Evolutionary conservation across 805 yeast species (phyloP), one percentile per base, ranked within the genome.

Genomic region (Myxozyma monticola): DNA sequence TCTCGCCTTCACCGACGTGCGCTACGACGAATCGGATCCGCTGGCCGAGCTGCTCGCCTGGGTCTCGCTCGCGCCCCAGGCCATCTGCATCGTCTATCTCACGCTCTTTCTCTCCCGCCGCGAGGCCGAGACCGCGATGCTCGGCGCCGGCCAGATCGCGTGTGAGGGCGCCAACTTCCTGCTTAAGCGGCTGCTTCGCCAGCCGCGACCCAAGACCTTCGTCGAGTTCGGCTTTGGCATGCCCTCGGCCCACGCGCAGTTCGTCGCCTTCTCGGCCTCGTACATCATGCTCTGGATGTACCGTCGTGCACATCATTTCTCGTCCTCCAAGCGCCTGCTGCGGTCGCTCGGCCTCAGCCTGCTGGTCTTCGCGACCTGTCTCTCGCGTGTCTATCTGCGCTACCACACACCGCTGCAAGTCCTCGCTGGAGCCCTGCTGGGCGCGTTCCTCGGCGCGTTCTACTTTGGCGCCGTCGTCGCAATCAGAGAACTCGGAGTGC

Each of bases 231-330:
- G 85, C 0, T 89, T 84, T 65, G 99, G 99, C 0, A 91, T 91
- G 97, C 99, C 99, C 0, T 82, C 90, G 45, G 96, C 99, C 1
- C 99, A 91, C 68, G 81, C 96, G 0, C 99, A 91, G 69, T 93
- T 90, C 67, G 85, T 91, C 89, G 95, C 96, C 1, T 93, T 81
- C 65, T 81, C 85, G 56, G 76, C 54, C 51, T 75, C 61, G 10
- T 68, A 71, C 43, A 52, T 68, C 6, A 43, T 60, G 15, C 39
- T 68, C 37, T 69, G 73, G 65, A 63, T 68, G 60, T 45, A 41
- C 35, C 53, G 60, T 29, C 43, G 66, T 17, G 67, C 63, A 10
- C 63, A 63, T 2, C 65, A 65, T 36, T 63, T 62, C 45, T 52
- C 68, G n/a, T 46, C 56, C 6, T 44, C 50, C 18, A 64, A 62